phyloP scores from a whole-genome alignment of 345 rosid genomes.

The Toxicodendron radicans region DNA sequence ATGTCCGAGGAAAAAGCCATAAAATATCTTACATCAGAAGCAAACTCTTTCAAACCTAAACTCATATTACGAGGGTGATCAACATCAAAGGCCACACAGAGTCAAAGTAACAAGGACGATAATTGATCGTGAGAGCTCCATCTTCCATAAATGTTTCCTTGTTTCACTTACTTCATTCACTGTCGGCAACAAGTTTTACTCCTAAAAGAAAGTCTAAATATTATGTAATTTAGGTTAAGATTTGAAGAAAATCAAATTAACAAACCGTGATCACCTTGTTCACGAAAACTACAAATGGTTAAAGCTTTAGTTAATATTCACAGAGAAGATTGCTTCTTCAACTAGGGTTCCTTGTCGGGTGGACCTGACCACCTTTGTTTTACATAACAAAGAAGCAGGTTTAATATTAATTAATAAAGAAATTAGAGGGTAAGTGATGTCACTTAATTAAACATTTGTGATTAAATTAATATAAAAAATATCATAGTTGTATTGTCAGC shows the following conservation, averaged over 20 bases:
- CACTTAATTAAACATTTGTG: conserved; percentile 22
- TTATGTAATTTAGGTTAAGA: conserved; percentile 7
- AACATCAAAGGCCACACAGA: conserved; percentile 32
- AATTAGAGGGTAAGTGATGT: conserved; percentile 38
- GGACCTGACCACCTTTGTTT: conserved; percentile 41
- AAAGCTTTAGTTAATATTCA: neutral
- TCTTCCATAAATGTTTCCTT: neutral
- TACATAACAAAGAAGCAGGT: conserved; percentile 29
- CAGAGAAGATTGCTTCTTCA: conserved; percentile 46
- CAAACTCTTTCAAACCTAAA: conserved; percentile 42
- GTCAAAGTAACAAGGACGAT: conserved; percentile 40
- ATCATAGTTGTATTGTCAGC: conserved; percentile 39
- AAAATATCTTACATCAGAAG: conserved; percentile 20
- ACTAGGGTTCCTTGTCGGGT: conserved; percentile 53
- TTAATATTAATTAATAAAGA: conserved; percentile 20
- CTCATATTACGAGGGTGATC: conserved; percentile 24
- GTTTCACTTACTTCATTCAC: conserved; percentile 27
- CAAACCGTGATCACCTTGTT: conserved; percentile 14
- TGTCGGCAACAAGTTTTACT: conserved; percentile 37
- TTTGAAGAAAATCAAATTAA: neutral
- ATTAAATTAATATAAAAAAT: conserved; percentile 16
- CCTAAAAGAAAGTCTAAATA: conserved; percentile 17
- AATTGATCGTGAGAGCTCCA: too few species aligned
- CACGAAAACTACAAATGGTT: conserved; percentile 32
- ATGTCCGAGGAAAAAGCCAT: conserved; percentile 18